Evolutionary conservation across 1,284 basidiomycete species (phyloP), one percentile per base, ranked within the genome.

Genomic region (Phylloboletellus chloephorus): DNA sequence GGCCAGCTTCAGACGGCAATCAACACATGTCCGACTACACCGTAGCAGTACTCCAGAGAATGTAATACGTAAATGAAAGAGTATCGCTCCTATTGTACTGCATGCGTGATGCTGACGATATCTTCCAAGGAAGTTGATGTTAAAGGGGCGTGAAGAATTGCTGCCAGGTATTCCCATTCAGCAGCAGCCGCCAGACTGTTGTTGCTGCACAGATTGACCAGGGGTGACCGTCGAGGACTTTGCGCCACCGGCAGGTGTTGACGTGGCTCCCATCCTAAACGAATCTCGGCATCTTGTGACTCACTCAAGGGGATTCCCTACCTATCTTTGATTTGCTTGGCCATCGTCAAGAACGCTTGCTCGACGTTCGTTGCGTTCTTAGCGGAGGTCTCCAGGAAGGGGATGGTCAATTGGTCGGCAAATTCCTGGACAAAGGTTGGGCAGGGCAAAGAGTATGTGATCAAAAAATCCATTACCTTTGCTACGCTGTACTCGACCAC

Each of bases 331-430:
- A 96, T 97, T 72, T 97, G 92, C 72, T 96, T 96, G 13, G 95
- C 95, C 84, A 99, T 92, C 46, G 92, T 95, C 78, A 98, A 82
- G 82, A 99, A 98, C 13, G 96, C 96, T 65, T 98, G 93, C 67
- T 98, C 96, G 50, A 99, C 96, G 60, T 98, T 97, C 49, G 92
- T 91, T 39, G 95, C 92, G 59, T 92, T 92, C 88, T 98, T 98
- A 39, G 96, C 96, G 11, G 93, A 98, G 12, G 96, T 98, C 74
- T 99, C 96, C 60, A 99, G 77, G 87, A 98, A 98, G 22, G 90
- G 88, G 52, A 99, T 93, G 54, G 77, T 78, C 46, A 99, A 74
- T 64, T 97, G 92, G 64, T 97, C 91, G 38, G 96, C 92, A 55
- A 98, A 93, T 73, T 96, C 92, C 83, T 92, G 29, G 2, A 17